These are phyloP conservation scores for Pyropia yezoensis DNA, from an alignment of 23 red algal genomes.

Conservation along the genomic window DNA sequence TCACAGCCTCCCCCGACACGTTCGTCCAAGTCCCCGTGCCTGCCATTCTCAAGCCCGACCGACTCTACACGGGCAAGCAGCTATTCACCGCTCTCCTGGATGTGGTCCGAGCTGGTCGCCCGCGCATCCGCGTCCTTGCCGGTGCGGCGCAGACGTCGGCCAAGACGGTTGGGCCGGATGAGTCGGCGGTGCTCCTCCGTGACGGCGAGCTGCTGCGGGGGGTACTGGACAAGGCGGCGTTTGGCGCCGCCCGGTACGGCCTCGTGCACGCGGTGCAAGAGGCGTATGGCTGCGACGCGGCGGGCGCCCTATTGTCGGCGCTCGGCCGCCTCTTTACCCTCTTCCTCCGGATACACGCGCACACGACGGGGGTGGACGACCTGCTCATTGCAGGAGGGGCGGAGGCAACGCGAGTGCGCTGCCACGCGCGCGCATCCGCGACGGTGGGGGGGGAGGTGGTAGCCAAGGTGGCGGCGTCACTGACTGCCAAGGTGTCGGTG, in stretches of 20 bases:
- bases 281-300: slow-evolving; percentile 55
- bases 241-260: slow-evolving; percentile 74
- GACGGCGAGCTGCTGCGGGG: slow-evolving; percentile 70
- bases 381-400: slow-evolving; percentile 41
- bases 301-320: slow-evolving; percentile 71
- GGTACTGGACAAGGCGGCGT: slow-evolving; percentile 78
- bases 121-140: slow-evolving; percentile 18
- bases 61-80: slow-evolving; percentile 95
- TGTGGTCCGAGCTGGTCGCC: slow-evolving; percentile 37
- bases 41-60: slow-evolving; percentile 57
- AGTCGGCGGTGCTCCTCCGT: slow-evolving; percentile 44
- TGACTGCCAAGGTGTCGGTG: slow-evolving; percentile 4
- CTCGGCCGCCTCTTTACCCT: slow-evolving; percentile 76
- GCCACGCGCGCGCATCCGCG: slow-evolving; percentile 5
- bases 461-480: slow-evolving; percentile 9
- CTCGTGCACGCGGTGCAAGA: slow-evolving; percentile 88
- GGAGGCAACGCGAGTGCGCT: slow-evolving; percentile 35
- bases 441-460: slow-evolving; percentile 15
- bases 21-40: slow-evolving; percentile 20
- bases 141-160: slow-evolving; percentile 10
- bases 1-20: slow-evolving; percentile 8
- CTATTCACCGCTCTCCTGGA: slow-evolving; percentile 59
- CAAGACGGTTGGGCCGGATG: slow-evolving; percentile 54
- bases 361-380: slow-evolving; percentile 88
- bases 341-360: slow-evolving; percentile 68